These are phyloP conservation scores for Diaporthe citrichinensis DNA, from an alignment of 2,329 filamentous ascomycete genomes.

Conservation along the genomic window DNA sequence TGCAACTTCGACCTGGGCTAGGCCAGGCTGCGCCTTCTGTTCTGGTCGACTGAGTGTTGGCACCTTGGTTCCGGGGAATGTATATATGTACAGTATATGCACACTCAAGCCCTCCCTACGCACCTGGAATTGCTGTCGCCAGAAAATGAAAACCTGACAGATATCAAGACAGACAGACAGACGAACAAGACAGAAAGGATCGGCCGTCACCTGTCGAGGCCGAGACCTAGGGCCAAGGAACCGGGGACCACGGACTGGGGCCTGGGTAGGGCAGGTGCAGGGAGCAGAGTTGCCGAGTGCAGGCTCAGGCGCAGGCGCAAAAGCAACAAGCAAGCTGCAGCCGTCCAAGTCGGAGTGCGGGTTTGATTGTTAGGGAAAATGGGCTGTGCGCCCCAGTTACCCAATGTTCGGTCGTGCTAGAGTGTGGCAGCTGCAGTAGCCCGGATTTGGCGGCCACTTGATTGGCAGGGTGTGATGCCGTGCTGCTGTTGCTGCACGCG, in stretches of 20 bases:
- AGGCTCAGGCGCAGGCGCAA: neutral
- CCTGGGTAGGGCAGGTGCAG: slow-evolving; percentile 12
- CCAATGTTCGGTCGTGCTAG: slow-evolving; percentile 27
- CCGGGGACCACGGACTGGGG: neutral
- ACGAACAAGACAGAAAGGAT: neutral
- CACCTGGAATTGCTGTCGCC: neutral
- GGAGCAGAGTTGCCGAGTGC: neutral
- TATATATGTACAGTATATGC: neutral
- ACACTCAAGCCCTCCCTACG: neutral
- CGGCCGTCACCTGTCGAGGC: neutral
- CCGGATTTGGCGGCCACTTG: slow-evolving; percentile 8
- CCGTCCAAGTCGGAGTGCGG: slow-evolving; percentile 9
- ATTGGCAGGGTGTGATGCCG: slow-evolving; percentile 26
- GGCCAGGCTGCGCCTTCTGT: slow-evolving; percentile 5
- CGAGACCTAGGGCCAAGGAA: neutral
- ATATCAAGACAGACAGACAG: neutral
- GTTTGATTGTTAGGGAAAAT: slow-evolving; percentile 30
- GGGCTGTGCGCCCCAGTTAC: slow-evolving; percentile 22
- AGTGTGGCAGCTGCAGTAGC: slow-evolving; percentile 34
- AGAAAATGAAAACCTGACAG: neutral
- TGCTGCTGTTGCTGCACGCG: slow-evolving; percentile 14
- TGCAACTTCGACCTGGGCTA: slow-evolving; percentile 15
- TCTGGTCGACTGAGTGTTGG: neutral
- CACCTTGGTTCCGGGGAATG: neutral
- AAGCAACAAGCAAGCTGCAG: slow-evolving; percentile 25